These are phyloP conservation scores for Solanum arcanum DNA, from an alignment of 257 asterid genomes.

Conservation along the genomic window DNA sequence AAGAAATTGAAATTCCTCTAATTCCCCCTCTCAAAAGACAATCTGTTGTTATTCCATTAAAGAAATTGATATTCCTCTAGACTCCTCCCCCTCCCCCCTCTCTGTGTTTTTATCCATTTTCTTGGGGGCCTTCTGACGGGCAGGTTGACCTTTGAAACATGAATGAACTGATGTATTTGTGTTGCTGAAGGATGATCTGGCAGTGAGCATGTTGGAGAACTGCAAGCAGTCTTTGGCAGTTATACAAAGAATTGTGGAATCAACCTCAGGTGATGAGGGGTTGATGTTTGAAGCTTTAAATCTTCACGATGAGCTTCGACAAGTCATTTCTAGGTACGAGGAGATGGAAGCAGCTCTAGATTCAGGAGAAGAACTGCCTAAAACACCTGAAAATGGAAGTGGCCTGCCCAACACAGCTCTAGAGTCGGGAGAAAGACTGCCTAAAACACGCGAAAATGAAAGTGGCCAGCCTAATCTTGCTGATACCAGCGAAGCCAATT, in stretches of 20 bases:
- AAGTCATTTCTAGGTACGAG: slow-evolving; percentile 33
- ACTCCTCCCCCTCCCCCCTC: background rate
- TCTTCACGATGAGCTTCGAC: slow-evolving; percentile 80
- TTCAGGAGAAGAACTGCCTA: slow-evolving; percentile 15
- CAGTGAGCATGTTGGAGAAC: slow-evolving; percentile 54
- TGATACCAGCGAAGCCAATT: slow-evolving; percentile 9
- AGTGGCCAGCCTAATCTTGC: slow-evolving; percentile 18
- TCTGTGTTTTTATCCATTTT: background rate
- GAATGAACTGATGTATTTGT: background rate
- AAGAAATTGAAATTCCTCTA: background rate
- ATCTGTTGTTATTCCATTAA: too few relatives aligned
- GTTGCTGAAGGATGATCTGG: slow-evolving; percentile 60
- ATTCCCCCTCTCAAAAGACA: too few relatives aligned
- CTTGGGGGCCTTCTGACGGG: background rate
- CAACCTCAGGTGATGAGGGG: slow-evolving; percentile 66
- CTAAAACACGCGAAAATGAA: slow-evolving; percentile 5
- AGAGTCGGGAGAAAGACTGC: slow-evolving; percentile 20
- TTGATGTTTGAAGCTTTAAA: slow-evolving; percentile 80
- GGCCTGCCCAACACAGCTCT: slow-evolving; percentile 11
- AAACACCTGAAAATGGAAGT: background rate
- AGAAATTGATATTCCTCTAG: background rate
- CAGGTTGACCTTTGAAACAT: background rate
- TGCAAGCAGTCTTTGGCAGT: slow-evolving; percentile 65
- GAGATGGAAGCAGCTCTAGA: slow-evolving; percentile 46
- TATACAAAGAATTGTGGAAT: slow-evolving; percentile 64